Percentiles rank a stretch among this genome's conserved stretches.
Conservation (phyloP, 768 basidiomycete species). For the Tricholoma hemisulphureum region DNA sequence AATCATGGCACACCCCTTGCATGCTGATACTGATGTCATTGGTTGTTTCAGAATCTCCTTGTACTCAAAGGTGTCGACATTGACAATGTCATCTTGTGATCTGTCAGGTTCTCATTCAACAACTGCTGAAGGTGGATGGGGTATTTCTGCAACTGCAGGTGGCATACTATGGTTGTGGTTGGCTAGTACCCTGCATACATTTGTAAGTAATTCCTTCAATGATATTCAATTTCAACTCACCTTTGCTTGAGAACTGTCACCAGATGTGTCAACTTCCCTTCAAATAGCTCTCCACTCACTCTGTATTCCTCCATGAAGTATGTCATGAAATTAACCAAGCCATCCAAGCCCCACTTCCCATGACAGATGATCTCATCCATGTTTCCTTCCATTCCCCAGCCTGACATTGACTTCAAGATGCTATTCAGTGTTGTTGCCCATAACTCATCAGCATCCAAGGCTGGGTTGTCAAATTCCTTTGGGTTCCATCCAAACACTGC, state of each 20-base stretch:
- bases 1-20: constrained; percentile 17
- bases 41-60: constrained; percentile 2
- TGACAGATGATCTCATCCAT: constrained; percentile 10
- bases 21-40: background rate
- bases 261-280: constrained; percentile 24
- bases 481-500: background rate
- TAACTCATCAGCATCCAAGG: background rate
- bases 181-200: background rate
- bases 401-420: constrained; percentile 4
- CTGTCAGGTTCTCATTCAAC: background rate
- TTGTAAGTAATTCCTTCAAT: background rate
- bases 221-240: constrained; percentile 7
- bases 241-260: constrained; percentile 14
- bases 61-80: background rate
- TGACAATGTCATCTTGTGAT: no score
- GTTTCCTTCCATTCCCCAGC: constrained; percentile 21
- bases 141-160: background rate
- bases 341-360: constrained; percentile 20
- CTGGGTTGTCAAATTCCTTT: background rate
- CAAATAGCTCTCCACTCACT: constrained; percentile 21
- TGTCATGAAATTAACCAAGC: constrained; percentile 17
- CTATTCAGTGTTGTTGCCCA: background rate
- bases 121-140: background rate
- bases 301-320: constrained; percentile 20
- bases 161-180: background rate